Evolutionary conservation across 495 filamentous ascomycete species (phyloP).

Genomic region (Penicillium coffeae): DNA sequence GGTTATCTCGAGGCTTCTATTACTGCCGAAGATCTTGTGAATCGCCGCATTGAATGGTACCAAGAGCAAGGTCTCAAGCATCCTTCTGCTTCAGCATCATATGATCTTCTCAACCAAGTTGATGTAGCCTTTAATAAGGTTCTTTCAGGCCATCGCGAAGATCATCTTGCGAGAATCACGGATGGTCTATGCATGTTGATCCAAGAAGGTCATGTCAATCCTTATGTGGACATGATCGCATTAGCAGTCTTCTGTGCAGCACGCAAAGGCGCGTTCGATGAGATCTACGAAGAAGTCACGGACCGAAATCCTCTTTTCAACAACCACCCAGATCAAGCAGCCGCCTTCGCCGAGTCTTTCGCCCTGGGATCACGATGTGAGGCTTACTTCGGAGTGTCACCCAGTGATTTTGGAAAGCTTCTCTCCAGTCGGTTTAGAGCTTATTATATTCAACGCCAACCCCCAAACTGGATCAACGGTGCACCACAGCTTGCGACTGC

Average conservation of each 20-base stretch:
- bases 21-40: constrained; percentile 40
- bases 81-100: constrained; percentile 34
- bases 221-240: constrained; percentile 48
- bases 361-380: constrained; percentile 59
- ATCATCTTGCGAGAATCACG: constrained; percentile 41
- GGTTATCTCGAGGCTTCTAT: constrained; percentile 48
- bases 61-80: constrained; percentile 39
- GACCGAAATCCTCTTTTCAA: constrained; percentile 59
- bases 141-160: constrained; percentile 37
- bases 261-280: constrained; percentile 53
- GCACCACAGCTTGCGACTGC: constrained; percentile 48
- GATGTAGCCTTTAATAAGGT: constrained; percentile 37
- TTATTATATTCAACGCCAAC: constrained; percentile 47
- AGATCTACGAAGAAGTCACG: constrained; percentile 56
- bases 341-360: constrained; percentile 58
- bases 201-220: constrained; percentile 38
- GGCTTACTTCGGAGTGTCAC: constrained; percentile 54
- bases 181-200: constrained; percentile 33
- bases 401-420: constrained; percentile 52
- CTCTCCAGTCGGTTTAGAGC: constrained; percentile 50
- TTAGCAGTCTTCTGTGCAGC: constrained; percentile 55
- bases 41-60: constrained; percentile 50
- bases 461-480: constrained; percentile 50
- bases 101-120: constrained; percentile 45
- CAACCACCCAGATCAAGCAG: constrained; percentile 53